These are phyloP conservation scores for Rubia peregrina DNA, from an alignment of 305 asterid species.

Conservation along the genomic window DNA sequence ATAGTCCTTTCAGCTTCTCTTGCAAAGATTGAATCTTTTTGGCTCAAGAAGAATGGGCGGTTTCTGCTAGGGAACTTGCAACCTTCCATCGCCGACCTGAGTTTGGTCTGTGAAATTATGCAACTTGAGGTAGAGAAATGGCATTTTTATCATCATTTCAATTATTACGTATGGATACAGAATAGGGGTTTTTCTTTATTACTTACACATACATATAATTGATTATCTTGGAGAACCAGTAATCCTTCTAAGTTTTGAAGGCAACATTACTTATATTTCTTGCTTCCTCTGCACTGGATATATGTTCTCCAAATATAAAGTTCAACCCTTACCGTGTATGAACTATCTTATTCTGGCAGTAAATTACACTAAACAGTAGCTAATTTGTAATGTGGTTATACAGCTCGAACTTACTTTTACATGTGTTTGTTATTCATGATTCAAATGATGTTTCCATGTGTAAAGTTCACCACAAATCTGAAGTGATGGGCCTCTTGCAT, in stretches of 20 bases:
- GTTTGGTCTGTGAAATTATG: constrained; percentile 68
- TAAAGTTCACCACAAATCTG: background rate
- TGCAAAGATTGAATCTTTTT: constrained; percentile 45
- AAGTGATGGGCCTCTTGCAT: background rate
- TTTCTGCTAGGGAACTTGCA: constrained; percentile 56
- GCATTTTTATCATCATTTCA: background rate
- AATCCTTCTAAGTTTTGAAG: background rate
- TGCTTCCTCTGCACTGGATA: background rate
- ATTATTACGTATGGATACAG: background rate
- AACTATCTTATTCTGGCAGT: background rate
- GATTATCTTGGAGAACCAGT: background rate
- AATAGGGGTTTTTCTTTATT: background rate
- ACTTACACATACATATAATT: background rate
- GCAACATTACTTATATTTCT: background rate
- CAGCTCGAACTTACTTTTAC: background rate
- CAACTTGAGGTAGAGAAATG: constrained; percentile 57
- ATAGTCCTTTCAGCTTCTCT: constrained; percentile 48
- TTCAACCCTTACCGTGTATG: background rate
- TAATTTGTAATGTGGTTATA: background rate
- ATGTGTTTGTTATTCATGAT: background rate
- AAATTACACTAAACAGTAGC: background rate
- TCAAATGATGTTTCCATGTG: background rate
- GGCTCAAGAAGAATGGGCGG: constrained; percentile 59
- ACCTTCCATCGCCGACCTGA: constrained; percentile 81
- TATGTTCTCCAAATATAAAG: background rate